Percentiles rank a stretch among this genome's conserved stretches.
These are phyloP conservation scores for Aquilaria agallochum DNA, from an alignment of 441 rosid genomes.

Conservation along the genomic window DNA sequence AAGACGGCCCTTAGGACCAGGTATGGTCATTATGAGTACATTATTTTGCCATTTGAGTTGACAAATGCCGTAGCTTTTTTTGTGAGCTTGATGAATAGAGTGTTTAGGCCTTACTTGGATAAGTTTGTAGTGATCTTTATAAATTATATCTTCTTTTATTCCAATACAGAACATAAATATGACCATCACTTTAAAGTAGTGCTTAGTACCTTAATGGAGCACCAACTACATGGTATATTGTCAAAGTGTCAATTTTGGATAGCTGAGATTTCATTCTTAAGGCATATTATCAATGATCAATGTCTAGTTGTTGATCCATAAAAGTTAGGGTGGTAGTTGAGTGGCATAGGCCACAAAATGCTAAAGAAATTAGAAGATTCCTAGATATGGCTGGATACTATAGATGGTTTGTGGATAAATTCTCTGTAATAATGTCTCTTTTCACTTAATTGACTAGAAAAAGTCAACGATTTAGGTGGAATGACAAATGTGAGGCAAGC, in stretches of 20 bases:
- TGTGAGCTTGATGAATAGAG: neutral
- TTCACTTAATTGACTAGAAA: neutral
- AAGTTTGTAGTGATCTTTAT: neutral
- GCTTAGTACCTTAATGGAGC: neutral
- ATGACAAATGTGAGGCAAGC: neutral
- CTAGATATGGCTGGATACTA: neutral
- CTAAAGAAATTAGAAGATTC: neutral
- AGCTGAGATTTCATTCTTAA: neutral
- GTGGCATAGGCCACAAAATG: neutral
- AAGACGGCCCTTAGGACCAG: neutral
- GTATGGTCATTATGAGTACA: neutral
- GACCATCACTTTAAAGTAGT: neutral
- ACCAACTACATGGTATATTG: neutral
- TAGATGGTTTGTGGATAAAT: neutral
- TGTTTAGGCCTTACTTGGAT: neutral
- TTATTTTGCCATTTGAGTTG: neutral
- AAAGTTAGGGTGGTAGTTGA: neutral
- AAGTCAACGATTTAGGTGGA: neutral
- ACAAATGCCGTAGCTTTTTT: neutral
- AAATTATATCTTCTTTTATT: neutral
- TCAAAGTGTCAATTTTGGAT: neutral
- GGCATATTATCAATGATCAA: neutral
- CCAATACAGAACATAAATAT: neutral
- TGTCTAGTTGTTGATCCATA: neutral
- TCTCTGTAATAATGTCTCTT: neutral